A percentile compares a stretch with the other conserved stretches of the same genome.
phyloP scores from a whole-genome alignment of 441 rosid species.

The Croton setiger region DNA sequence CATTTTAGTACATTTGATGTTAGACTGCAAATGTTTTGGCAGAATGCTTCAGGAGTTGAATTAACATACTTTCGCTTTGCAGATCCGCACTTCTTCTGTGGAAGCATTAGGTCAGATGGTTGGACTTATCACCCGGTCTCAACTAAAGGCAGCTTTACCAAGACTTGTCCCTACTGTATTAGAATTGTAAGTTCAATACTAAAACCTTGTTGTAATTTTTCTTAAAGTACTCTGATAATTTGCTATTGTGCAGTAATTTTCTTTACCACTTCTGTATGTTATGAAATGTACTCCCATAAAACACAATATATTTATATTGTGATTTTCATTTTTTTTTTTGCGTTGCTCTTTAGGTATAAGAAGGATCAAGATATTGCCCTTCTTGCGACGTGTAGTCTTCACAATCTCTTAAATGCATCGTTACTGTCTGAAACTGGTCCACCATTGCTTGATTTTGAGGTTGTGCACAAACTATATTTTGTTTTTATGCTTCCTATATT shows the following conservation, averaged over 20 bases:
- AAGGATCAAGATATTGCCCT: constrained; percentile 80
- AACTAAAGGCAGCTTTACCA: constrained; percentile 91
- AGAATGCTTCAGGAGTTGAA: constrained; percentile 2
- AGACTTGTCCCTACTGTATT: constrained; percentile 83
- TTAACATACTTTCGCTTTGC: background rate
- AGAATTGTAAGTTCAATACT: constrained; percentile 68
- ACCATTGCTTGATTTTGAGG: constrained; percentile 99
- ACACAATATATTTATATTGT: background rate
- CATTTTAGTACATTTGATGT: background rate
- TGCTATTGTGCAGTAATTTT: background rate
- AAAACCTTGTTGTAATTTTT: constrained; percentile 1
- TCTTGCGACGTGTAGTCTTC: constrained; percentile 82
- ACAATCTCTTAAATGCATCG: constrained; percentile 74
- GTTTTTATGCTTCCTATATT: background rate
- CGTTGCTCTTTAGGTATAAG: constrained; percentile 58
- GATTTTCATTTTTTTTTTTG: constrained; percentile 21
- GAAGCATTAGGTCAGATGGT: constrained; percentile 99
- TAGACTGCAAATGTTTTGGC: background rate
- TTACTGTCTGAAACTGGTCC: constrained; percentile 92
- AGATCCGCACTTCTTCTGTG: constrained; percentile 90
- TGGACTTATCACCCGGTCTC: constrained; percentile 78
- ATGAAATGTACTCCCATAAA: background rate
- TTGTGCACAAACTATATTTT: constrained; percentile 17
- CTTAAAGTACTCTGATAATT: background rate
- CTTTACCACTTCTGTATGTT: background rate